These are phyloP conservation scores for Myriosclerotinia curreyana DNA, from an alignment of 2,329 filamentous ascomycete species.

Conservation along the genomic window DNA sequence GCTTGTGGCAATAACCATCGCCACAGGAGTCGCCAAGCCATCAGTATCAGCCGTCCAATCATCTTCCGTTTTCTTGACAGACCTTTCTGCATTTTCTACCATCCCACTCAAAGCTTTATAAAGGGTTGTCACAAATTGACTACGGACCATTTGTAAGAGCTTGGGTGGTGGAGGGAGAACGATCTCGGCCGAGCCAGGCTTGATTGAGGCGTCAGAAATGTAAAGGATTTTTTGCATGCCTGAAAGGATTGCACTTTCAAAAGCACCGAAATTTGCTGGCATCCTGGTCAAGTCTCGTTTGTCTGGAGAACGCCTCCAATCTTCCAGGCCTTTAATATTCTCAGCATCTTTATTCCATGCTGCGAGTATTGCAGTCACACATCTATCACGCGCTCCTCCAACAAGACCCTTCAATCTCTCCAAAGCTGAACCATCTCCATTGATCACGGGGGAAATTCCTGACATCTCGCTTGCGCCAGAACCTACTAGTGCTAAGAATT, in stretches of 20 bases:
- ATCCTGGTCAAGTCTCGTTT: constrained; percentile 85
- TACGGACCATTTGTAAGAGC: constrained; percentile 83
- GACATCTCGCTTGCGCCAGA: constrained; percentile 84
- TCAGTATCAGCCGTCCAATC: constrained; percentile 39
- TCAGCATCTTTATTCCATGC: constrained; percentile 94
- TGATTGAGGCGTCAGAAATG: constrained; percentile 69
- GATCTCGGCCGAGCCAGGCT: constrained; percentile 70
- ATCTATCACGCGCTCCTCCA: constrained; percentile 75
- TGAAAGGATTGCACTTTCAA: constrained; percentile 75
- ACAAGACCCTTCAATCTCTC: constrained; percentile 77
- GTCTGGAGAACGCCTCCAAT: constrained; percentile 84
- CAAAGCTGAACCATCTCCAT: constrained; percentile 53
- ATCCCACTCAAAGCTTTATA: constrained; percentile 94
- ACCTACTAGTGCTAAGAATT: constrained; percentile 78
- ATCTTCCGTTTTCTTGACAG: constrained; percentile 54
- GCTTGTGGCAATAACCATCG: constrained; percentile 39
- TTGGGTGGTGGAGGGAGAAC: constrained; percentile 83
- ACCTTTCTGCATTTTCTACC: constrained; percentile 90
- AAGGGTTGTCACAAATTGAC: constrained; percentile 87
- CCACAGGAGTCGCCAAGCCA: constrained; percentile 37
- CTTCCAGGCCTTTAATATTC: constrained; percentile 86
- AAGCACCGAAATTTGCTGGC: constrained; percentile 80
- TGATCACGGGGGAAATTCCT: constrained; percentile 63
- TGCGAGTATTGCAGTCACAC: constrained; percentile 78
- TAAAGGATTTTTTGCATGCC: constrained; percentile 97